phyloP scores from a whole-genome alignment of 257 asterid genomes.

The Petrea volubilis region DNA sequence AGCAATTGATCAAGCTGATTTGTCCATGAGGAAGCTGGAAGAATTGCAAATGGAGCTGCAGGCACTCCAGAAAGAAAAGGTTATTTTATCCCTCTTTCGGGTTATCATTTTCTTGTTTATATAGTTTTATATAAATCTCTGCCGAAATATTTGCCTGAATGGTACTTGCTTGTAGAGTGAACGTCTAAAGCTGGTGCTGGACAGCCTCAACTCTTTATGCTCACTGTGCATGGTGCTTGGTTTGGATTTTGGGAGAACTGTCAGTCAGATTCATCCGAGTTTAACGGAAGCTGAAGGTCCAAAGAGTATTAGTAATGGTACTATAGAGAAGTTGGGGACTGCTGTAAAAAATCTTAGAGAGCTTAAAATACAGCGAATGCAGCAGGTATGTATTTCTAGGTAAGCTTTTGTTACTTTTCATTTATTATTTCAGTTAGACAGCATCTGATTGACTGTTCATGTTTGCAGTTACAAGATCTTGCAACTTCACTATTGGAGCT shows the following conservation, averaged over 20 bases:
- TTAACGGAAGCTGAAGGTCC: constrained; percentile 62
- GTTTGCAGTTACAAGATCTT: constrained; percentile 78
- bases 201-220: constrained; percentile 56
- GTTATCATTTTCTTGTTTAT: background rate
- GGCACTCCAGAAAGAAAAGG: constrained; percentile 83
- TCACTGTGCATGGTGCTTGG: constrained; percentile 87
- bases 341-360: constrained; percentile 58
- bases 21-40: constrained; percentile 74
- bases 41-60: constrained; percentile 69
- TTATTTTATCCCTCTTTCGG: constrained; percentile 19
- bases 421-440: background rate
- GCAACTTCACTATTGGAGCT: constrained; percentile 84
- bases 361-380: constrained; percentile 78
- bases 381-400: constrained; percentile 48
- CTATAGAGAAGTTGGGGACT: constrained; percentile 57
- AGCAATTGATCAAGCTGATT: constrained; percentile 61
- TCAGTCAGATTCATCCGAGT: constrained; percentile 69
- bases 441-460: constrained; percentile 15
- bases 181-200: constrained; percentile 66
- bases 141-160: constrained; percentile 13
- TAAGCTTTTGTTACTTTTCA: background rate
- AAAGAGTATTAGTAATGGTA: constrained; percentile 55
- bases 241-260: constrained; percentile 64
- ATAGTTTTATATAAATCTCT: background rate
- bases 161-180: constrained; percentile 56